These are phyloP conservation scores for Tilletia setariae DNA, from an alignment of 1,284 basidiomycete species.

Conservation along the genomic window DNA sequence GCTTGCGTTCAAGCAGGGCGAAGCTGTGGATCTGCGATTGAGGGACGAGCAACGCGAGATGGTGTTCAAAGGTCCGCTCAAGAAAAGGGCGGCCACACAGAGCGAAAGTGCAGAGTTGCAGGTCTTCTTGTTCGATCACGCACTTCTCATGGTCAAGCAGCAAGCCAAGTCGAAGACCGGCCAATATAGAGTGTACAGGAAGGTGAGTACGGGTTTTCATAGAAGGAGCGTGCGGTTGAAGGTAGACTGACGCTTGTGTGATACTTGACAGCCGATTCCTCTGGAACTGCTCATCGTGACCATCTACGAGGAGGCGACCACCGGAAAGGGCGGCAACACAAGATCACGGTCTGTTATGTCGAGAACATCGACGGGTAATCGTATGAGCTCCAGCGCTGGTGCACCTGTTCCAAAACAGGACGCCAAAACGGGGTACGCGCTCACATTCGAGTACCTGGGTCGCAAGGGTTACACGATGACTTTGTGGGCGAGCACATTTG, in stretches of 20 bases:
- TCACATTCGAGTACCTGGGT: conserved; percentile 90
- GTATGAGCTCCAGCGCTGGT: conserved; percentile 55
- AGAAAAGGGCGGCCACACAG: conserved; percentile 71
- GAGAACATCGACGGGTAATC: conserved; percentile 55
- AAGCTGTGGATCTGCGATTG: conserved; percentile 80
- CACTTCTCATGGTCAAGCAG: conserved; percentile 88
- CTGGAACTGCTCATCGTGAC: conserved; percentile 85
- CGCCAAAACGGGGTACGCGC: conserved; percentile 80
- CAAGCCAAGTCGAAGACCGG: conserved; percentile 61
- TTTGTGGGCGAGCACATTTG: conserved; percentile 83
- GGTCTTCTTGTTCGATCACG: conserved; percentile 95
- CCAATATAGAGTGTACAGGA: conserved; percentile 87
- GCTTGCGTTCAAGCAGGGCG: conserved; percentile 77
- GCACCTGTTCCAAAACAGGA: conserved; percentile 61
- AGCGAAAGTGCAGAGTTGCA: conserved; percentile 82
- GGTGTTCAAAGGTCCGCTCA: conserved; percentile 88
- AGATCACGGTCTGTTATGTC: conserved; percentile 59
- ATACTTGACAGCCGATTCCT: conserved; percentile 70
- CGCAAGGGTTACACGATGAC: conserved; percentile 88
- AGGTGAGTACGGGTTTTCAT: conserved; percentile 61
- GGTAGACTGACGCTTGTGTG: background rate
- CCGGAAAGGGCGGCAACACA: conserved; percentile 44
- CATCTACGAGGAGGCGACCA: conserved; percentile 68
- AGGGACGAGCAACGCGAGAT: conserved; percentile 84
- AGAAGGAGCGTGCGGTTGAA: conserved; percentile 10